Conservation (phyloP, 1,284 basidiomycete genomes). For the Rhodotorula sp. region DNA sequence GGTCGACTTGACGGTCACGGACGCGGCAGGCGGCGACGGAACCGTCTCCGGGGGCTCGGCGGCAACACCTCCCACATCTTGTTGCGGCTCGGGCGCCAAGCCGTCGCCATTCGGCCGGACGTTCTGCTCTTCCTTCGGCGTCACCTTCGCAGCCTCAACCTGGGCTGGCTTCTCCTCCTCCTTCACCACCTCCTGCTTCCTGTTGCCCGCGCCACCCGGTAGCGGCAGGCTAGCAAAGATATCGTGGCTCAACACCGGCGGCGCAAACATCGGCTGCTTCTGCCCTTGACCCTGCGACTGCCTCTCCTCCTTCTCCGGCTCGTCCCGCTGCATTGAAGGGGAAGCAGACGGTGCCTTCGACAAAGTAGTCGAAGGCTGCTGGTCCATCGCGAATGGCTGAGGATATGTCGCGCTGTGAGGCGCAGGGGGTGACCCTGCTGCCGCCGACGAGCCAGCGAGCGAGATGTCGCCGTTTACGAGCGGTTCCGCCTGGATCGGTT, state of each 20-base stretch:
- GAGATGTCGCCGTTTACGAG: background rate
- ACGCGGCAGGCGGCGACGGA: no score
- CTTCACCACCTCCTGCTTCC: background rate
- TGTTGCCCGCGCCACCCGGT: background rate
- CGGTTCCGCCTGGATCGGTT: background rate
- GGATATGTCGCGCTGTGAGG: background rate
- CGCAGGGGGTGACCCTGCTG: background rate
- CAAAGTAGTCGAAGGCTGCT: background rate
- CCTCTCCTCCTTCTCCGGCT: background rate
- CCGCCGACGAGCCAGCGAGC: background rate
- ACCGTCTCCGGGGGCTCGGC: slow-evolving; percentile 49
- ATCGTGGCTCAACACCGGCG: slow-evolving; percentile 35
- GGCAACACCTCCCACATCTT: slow-evolving; percentile 57
- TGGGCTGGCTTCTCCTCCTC: background rate
- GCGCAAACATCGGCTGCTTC: slow-evolving; percentile 17
- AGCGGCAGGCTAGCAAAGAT: slow-evolving; percentile 28
- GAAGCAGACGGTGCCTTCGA: no score
- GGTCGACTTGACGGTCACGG: no score
- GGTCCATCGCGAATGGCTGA: background rate
- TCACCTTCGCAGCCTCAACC: background rate
- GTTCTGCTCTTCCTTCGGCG: background rate
- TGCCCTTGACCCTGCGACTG: background rate
- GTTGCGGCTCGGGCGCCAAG: background rate
- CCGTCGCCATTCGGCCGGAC: background rate
- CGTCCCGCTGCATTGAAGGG: background rate